Conservation (phyloP, 331 rosid species). For the Acacia pycnantha region DNA sequence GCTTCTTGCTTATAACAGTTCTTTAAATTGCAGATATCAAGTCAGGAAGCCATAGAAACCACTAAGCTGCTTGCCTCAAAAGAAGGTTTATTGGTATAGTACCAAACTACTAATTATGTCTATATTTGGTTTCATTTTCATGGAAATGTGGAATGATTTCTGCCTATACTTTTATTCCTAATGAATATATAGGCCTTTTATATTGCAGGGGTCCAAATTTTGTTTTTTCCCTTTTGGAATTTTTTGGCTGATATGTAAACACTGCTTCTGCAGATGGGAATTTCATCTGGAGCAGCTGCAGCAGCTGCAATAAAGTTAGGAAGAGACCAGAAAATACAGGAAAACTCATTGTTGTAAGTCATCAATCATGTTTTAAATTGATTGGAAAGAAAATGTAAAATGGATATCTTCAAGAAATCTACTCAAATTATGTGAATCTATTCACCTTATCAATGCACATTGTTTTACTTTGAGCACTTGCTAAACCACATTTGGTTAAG, state of each 20-base stretch:
- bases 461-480: not conserved
- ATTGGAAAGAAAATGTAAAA: no score
- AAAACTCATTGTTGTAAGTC: conserved; percentile 72
- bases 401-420: no score
- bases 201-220: not conserved
- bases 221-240: not conserved
- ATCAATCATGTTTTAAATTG: not conserved
- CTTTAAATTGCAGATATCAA: conserved; percentile 47
- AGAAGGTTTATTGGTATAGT: conserved; percentile 78
- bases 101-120: no score
- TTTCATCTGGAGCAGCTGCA: conserved; percentile 89
- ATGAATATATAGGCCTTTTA: not conserved
- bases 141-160: not conserved
- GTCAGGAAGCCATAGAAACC: conserved; percentile 73
- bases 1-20: conserved; percentile 20
- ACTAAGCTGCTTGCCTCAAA: conserved; percentile 63
- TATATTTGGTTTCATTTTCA: not conserved
- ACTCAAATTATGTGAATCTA: no score
- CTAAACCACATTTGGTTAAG: no score
- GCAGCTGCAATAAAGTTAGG: conserved; percentile 69
- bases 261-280: conserved; percentile 52
- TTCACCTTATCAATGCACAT: no score
- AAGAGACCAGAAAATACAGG: conserved; percentile 70
- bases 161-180: not conserved
- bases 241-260: no score